phyloP scores from a whole-genome alignment of 2,329 filamentous ascomycete genomes.

The Endothia cerciana region DNA sequence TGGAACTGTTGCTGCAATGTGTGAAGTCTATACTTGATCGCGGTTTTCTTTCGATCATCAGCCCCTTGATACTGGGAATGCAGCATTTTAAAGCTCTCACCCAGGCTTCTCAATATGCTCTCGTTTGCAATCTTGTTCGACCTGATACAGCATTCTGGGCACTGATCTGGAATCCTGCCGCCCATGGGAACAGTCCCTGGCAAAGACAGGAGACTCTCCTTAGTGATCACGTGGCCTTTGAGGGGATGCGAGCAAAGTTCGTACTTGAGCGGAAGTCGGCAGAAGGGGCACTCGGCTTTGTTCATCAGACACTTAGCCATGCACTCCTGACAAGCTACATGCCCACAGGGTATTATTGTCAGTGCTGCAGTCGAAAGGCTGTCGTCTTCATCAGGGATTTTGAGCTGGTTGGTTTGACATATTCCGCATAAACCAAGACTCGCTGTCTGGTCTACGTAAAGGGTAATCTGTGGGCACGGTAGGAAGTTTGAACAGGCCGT shows the following conservation, averaged over 20 bases:
- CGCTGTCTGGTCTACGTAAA: background rate
- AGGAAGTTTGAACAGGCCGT: slow-evolving; percentile 17
- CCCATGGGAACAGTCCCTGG: slow-evolving; percentile 22
- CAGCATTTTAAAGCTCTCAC: slow-evolving; percentile 1
- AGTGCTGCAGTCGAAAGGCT: background rate
- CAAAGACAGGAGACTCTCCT: slow-evolving; percentile 14
- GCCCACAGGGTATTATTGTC: slow-evolving; percentile 22
- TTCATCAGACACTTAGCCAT: slow-evolving; percentile 2
- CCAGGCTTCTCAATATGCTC: slow-evolving; percentile 1
- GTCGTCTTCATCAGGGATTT: background rate
- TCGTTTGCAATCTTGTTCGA: slow-evolving; percentile 12
- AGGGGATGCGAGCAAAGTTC: slow-evolving; percentile 23
- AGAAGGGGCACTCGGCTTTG: slow-evolving; percentile 24
- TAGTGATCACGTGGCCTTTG: background rate
- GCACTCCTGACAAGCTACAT: slow-evolving; percentile 19
- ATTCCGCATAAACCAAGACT: slow-evolving; percentile 18
- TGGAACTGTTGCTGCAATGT: slow-evolving; percentile 10
- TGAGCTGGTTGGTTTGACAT: slow-evolving; percentile 18
- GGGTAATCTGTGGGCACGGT: slow-evolving; percentile 19
- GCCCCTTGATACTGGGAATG: slow-evolving; percentile 11
- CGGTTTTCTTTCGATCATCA: background rate
- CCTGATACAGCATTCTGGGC: slow-evolving; percentile 6
- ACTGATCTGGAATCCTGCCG: slow-evolving; percentile 12
- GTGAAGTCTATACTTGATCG: background rate
- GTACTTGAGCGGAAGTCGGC: slow-evolving; percentile 10